Evolutionary conservation across 352 stramenopile species (phyloP), one percentile per base, ranked within the genome.

Genomic region (Nothophytophthora sp.): DNA sequence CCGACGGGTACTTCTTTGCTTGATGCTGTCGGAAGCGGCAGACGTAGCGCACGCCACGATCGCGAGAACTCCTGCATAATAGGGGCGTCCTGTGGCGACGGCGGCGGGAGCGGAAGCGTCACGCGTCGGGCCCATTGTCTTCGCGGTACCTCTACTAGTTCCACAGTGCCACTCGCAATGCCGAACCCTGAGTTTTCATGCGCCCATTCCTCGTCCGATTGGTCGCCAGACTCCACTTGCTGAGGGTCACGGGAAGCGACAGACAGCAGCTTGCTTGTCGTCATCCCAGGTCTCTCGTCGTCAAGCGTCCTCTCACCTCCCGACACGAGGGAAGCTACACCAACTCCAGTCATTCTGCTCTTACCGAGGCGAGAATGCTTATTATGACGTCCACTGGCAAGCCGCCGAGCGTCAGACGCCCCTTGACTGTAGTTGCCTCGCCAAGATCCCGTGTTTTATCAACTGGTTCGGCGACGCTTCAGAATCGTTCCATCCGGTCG

Each of bases 11-110:
- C 27, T 7, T 61, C 25, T 15, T 54, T 19, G 19, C 5, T 25
- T 30, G 20, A 11, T 28, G 20, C 15, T 2, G 36, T n/a, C 8
- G 50, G 45, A 44, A 59, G 29, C 11, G 50, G 59, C 5, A 68
- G 44, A 19, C 67, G 51, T 19, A 81, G 42, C 2, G 70, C 64
- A 28, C 56, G 55, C 73, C 70, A 81, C 1, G 54, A 37, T 11
- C 67, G 47, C 28, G 41, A 60, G 43, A 77, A 81, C 18, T 79
- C 73, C 0, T 69, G 59, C 10, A 76, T 49, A 25, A 84, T 77
- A 0, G 64, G 67, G 4, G 67, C 59, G 10, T 61, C 34, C 4
- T 40, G 25, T 18, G 50, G 49, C 0, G 60, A 49, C 0, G 55
- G 45, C 4, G 56, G 49, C 3, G 57, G 55, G 2, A 81, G 27